A percentile compares a stretch with the other conserved stretches of the same genome.
phyloP scores from a whole-genome alignment of 2,329 filamentous ascomycete species.

The Penicillium sp. region DNA sequence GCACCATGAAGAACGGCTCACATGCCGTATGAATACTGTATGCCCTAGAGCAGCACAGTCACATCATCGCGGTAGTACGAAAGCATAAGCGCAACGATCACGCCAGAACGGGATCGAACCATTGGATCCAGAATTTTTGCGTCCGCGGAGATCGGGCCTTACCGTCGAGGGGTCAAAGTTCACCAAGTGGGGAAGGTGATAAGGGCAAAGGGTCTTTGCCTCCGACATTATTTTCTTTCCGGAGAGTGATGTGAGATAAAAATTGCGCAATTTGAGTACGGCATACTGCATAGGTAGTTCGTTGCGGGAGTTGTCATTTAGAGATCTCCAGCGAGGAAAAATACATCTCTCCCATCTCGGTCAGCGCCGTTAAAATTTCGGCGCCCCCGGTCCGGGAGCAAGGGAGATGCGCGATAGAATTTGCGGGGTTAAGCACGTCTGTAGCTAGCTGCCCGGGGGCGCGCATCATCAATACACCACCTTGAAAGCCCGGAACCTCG shows the following conservation, averaged over 20 bases:
- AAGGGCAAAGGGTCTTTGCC: conserved; percentile 9
- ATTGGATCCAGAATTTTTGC: conserved; percentile 3
- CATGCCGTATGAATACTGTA: background rate
- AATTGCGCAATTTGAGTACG: no score
- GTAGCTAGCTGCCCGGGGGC: background rate
- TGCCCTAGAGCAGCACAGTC: background rate
- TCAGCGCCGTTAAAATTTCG: background rate
- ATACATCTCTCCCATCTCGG: background rate
- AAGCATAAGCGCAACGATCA: conserved; percentile 10
- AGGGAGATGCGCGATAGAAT: conserved; percentile 4
- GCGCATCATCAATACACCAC: background rate
- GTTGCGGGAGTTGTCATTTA: background rate
- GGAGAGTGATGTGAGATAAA: background rate
- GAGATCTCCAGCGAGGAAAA: background rate
- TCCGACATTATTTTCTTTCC: background rate
- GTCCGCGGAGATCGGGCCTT: conserved; percentile 25
- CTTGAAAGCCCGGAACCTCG: background rate
- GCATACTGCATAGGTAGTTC: no score
- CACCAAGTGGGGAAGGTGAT: conserved; percentile 11
- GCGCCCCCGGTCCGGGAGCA: background rate
- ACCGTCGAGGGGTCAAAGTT: conserved; percentile 10
- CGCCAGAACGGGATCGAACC: conserved; percentile 10
- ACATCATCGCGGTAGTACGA: conserved; percentile 7
- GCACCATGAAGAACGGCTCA: conserved; percentile 22
- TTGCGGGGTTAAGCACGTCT: conserved; percentile 9